A percentile compares a stretch with the other conserved stretches of the same genome.
Evolutionary conservation across 805 yeast genomes (phyloP).

Genomic region (Monosporozyma solicola): DNA sequence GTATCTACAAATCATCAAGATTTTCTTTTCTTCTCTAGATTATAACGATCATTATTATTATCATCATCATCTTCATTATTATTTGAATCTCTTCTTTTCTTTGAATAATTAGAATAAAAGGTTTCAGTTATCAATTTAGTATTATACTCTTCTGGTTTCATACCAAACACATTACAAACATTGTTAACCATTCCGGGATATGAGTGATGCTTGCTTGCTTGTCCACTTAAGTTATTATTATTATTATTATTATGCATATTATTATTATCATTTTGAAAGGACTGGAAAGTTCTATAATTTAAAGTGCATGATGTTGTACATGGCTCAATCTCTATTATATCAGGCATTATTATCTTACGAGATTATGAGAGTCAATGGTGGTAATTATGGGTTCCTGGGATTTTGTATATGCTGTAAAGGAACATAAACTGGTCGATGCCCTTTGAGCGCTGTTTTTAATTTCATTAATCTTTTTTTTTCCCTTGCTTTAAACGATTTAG

Average conservation of each 20-base stretch:
- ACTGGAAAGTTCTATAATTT: background rate
- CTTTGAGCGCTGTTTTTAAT: too few species aligned
- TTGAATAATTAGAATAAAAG: background rate
- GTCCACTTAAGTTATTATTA: background rate
- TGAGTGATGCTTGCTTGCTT: background rate
- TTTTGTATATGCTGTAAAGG: background rate
- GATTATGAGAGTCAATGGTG: background rate
- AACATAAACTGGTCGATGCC: background rate
- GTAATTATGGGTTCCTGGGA: background rate
- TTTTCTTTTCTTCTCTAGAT: background rate
- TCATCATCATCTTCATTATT: background rate
- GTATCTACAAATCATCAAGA: background rate
- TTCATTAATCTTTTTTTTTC: too few species aligned
- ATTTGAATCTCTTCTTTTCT: background rate
- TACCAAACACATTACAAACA: conserved; percentile 5
- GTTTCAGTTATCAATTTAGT: background rate
- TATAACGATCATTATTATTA: background rate
- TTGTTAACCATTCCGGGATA: conserved; percentile 9
- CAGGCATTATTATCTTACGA: background rate
- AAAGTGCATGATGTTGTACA: background rate
- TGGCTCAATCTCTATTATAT: background rate
- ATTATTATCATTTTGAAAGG: background rate
- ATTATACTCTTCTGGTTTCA: conserved; percentile 7
- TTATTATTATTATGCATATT: background rate
- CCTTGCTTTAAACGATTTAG: too few species aligned